These are phyloP conservation scores for Stylonectria norvegica DNA, from an alignment of 2,329 filamentous ascomycete genomes.

Conservation along the genomic window DNA sequence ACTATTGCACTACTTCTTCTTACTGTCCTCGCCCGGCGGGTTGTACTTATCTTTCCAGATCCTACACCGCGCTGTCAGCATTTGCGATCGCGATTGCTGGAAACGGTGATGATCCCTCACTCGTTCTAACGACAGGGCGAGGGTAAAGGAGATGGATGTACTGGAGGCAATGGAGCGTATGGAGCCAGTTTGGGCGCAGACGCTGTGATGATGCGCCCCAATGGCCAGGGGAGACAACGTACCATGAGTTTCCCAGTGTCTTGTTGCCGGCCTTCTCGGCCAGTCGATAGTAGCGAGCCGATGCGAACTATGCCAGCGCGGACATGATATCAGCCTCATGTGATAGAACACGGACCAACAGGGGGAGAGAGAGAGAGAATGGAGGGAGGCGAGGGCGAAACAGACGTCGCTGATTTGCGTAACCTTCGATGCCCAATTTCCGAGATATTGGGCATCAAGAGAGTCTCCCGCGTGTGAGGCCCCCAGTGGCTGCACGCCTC, in stretches of 20 bases:
- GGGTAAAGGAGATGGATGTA: neutral
- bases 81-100: slow-evolving; percentile 1
- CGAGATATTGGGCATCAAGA: slow-evolving; percentile 18
- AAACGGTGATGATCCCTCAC: too few relatives aligned
- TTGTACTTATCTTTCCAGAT: slow-evolving; percentile 98
- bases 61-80: slow-evolving; percentile 48
- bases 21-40: slow-evolving; percentile 38
- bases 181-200: slow-evolving; percentile 3
- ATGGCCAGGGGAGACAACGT: too few relatives aligned
- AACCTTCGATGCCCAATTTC: slow-evolving; percentile 40
- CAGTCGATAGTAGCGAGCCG: slow-evolving; percentile 88
- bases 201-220: slow-evolving; percentile 10
- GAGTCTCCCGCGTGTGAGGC: slow-evolving; percentile 1
- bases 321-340: slow-evolving; percentile 47
- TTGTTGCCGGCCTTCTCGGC: slow-evolving; percentile 88
- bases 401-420: slow-evolving; percentile 7
- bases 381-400: slow-evolving; percentile 2
- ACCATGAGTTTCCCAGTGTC: slow-evolving; percentile 93
- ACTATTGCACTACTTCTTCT: slow-evolving; percentile 39
- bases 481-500: slow-evolving; percentile 8
- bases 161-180: slow-evolving; percentile 16
- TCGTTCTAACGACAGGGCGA: slow-evolving; percentile 3
- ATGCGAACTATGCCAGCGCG: slow-evolving; percentile 56
- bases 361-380: slow-evolving; percentile 5
- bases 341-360: slow-evolving; percentile 28